Conservation (phyloP, 2,329 filamentous ascomycete genomes). For the Tolypocladium cylindrosporum region DNA sequence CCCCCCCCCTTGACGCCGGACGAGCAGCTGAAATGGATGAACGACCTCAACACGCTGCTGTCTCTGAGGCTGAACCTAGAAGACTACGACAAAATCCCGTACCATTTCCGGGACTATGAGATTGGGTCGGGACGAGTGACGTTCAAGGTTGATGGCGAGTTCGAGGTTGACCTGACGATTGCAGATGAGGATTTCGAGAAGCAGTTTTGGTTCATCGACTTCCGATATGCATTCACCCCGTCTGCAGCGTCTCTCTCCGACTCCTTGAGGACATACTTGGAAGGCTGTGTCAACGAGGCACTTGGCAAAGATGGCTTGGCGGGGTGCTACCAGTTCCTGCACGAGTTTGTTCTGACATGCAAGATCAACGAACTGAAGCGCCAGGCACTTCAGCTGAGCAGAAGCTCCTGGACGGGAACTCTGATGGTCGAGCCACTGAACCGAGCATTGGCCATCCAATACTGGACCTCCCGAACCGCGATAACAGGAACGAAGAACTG, state of each 20-base stretch:
- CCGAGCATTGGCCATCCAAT: constrained; percentile 76
- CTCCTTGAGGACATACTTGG: constrained; percentile 54
- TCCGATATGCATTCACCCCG: constrained; percentile 74
- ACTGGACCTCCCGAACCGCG: constrained; percentile 60
- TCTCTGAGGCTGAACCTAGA: constrained; percentile 76
- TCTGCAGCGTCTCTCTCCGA: constrained; percentile 51
- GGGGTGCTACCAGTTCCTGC: constrained; percentile 78
- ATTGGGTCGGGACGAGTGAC: constrained; percentile 84
- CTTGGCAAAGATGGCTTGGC: constrained; percentile 60
- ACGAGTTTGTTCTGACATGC: constrained; percentile 80
- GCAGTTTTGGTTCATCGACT: constrained; percentile 91
- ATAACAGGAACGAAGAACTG: constrained; percentile 65
- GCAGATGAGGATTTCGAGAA: constrained; percentile 73
- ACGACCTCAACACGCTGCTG: constrained; percentile 74
- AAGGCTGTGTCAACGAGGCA: constrained; percentile 60
- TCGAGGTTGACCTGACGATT: constrained; percentile 87
- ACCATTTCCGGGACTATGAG: constrained; percentile 65
- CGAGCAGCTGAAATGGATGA: constrained; percentile 64
- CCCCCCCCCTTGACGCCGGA: constrained; percentile 59
- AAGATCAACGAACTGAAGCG: constrained; percentile 76
- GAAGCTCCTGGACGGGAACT: constrained; percentile 66
- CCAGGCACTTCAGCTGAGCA: constrained; percentile 63
- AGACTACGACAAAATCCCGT: constrained; percentile 66
- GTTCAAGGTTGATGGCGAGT: constrained; percentile 73
- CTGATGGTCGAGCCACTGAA: constrained; percentile 71